phyloP scores from a whole-genome alignment of 441 rosid genomes.

The Biscutella auriculata region DNA sequence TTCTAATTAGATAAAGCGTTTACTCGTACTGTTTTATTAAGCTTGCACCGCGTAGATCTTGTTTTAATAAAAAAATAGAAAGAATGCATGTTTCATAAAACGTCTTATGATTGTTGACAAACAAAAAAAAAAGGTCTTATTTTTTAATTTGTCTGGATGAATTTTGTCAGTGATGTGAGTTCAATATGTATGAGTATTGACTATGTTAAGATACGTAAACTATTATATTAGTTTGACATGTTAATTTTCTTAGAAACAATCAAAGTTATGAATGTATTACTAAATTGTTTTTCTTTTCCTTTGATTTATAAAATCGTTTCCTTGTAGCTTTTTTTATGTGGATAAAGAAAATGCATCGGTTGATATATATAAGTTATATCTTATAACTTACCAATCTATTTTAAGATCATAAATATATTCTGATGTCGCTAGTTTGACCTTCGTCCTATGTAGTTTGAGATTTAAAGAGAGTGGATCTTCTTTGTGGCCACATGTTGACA shows the following conservation, averaged over 20 bases:
- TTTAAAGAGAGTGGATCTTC: no score
- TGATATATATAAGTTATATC: no score
- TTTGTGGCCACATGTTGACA: no score
- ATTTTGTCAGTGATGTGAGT: background rate
- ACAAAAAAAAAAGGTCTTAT: background rate
- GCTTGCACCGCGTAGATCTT: slow-evolving; percentile 25
- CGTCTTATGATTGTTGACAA: background rate
- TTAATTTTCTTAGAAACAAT: background rate
- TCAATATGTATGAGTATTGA: background rate
- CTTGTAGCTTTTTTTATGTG: no score
- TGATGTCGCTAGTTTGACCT: no score
- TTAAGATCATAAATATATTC: background rate
- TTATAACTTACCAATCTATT: background rate
- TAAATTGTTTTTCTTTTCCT: background rate
- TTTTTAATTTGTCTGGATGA: no score
- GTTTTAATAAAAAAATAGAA: slow-evolving; percentile 10
- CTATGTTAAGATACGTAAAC: background rate
- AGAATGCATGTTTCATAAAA: slow-evolving; percentile 6
- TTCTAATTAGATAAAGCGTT: slow-evolving; percentile 6
- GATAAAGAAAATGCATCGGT: background rate
- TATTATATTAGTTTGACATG: background rate
- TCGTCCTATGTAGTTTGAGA: no score
- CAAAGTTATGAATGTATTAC: background rate
- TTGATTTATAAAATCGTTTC: no score
- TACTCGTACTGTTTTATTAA: slow-evolving; percentile 22